Percentiles rank a stretch among this genome's conserved stretches.
phyloP scores from a whole-genome alignment of 208 protist species.

The Trypanosoma platydactyli region DNA sequence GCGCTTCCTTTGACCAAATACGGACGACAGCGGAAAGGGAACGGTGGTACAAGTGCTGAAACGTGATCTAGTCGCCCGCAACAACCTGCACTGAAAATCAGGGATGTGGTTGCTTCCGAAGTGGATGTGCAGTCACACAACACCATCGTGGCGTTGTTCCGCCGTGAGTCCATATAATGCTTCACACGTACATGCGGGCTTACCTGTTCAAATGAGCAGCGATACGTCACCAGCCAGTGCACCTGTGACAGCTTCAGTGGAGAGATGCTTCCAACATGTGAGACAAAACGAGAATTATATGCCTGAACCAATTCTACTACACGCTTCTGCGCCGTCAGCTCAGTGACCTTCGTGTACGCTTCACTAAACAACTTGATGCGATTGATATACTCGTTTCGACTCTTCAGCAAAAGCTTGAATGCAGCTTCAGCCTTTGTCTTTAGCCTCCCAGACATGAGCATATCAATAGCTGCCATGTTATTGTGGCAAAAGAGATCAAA shows the following conservation, averaged over 20 bases:
- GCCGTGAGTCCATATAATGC: slow-evolving; percentile 20
- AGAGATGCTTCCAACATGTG: slow-evolving; percentile 46
- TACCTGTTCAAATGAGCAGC: slow-evolving; percentile 28
- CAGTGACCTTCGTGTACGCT: slow-evolving; percentile 39
- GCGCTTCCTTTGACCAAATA: slow-evolving; percentile 31
- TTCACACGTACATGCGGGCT: slow-evolving; percentile 5
- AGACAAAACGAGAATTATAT: slow-evolving; percentile 55
- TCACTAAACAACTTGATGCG: slow-evolving; percentile 74
- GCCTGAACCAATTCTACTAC: slow-evolving; percentile 31
- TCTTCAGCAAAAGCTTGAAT: slow-evolving; percentile 61
- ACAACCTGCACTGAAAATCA: slow-evolving; percentile 33
- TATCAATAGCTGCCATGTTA: slow-evolving; percentile 55
- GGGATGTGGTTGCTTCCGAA: neutral
- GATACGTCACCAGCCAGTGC: slow-evolving; percentile 42
- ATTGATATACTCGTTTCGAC: slow-evolving; percentile 78
- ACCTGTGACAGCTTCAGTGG: slow-evolving; percentile 47
- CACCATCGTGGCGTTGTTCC: slow-evolving; percentile 19
- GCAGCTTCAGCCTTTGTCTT: slow-evolving; percentile 72
- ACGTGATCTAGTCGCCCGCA: slow-evolving; percentile 78
- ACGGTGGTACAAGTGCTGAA: slow-evolving; percentile 51
- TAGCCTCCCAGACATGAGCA: slow-evolving; percentile 65
- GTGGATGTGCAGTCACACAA: neutral
- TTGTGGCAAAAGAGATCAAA: slow-evolving; percentile 63
- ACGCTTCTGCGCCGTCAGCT: slow-evolving; percentile 40
- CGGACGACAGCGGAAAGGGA: slow-evolving; percentile 56